These are phyloP conservation scores for Lentinula sp. DNA, from an alignment of 768 basidiomycete species.

Conservation along the genomic window DNA sequence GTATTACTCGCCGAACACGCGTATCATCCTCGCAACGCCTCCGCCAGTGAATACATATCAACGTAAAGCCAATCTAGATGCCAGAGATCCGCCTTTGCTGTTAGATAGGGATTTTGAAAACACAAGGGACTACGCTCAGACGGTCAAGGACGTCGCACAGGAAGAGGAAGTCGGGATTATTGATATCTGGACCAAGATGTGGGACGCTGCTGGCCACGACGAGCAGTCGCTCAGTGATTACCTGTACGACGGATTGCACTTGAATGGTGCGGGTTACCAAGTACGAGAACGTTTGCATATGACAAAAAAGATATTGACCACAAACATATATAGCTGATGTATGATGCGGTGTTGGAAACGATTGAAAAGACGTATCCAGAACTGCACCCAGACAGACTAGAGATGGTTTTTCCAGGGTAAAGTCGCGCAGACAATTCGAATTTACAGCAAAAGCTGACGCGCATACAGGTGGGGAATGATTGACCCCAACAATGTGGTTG, in stretches of 20 bases:
- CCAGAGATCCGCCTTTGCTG: conserved; percentile 40
- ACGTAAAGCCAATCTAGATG: conserved; percentile 42
- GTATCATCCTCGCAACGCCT: conserved; percentile 77
- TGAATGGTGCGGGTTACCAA: conserved; percentile 68
- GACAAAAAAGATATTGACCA: neutral
- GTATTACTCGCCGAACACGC: conserved; percentile 65
- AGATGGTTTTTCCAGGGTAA: conserved; percentile 53
- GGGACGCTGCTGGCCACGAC: conserved; percentile 61
- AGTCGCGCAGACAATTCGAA: conserved; percentile 19
- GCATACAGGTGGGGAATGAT: conserved; percentile 32
- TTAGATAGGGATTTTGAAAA: conserved; percentile 58
- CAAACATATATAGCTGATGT: conserved; percentile 46
- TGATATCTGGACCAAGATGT: conserved; percentile 73
- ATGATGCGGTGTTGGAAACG: conserved; percentile 50
- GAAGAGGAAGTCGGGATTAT: conserved; percentile 53
- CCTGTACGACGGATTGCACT: conserved; percentile 75
- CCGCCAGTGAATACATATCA: conserved; percentile 73
- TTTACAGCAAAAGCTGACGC: neutral
- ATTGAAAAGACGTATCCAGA: conserved; percentile 60
- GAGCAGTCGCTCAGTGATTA: conserved; percentile 46
- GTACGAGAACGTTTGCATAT: conserved; percentile 31
- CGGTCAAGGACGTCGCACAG: conserved; percentile 54
- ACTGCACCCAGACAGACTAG: conserved; percentile 58
- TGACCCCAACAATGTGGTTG: conserved; percentile 15
- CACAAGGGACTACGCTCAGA: conserved; percentile 66